Percentiles rank a stretch among this genome's conserved stretches.
These are phyloP conservation scores for Trichocomaceae sp. DNA, from an alignment of 2,329 filamentous ascomycete species.

Conservation along the genomic window DNA sequence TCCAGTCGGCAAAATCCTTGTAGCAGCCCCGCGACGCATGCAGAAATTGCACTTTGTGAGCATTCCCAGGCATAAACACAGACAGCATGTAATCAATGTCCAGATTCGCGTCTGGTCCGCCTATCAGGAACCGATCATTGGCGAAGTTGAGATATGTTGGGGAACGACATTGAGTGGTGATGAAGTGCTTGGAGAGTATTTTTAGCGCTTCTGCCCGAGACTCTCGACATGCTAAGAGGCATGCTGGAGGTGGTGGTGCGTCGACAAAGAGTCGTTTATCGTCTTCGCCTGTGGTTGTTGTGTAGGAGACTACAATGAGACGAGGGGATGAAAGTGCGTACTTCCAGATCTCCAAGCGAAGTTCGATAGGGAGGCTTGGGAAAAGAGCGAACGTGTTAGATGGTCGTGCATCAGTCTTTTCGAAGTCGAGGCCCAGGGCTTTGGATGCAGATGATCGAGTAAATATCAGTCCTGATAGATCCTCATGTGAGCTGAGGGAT, in stretches of 20 bases:
- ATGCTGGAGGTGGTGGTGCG: not conserved
- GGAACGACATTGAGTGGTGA: not conserved
- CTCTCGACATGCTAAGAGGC: not conserved
- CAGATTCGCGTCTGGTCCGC: not conserved
- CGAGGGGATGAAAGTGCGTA: not conserved
- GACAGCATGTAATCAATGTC: not conserved
- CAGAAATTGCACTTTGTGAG: not conserved
- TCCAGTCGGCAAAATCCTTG: not conserved
- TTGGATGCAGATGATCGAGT: slow-evolving; percentile 5
- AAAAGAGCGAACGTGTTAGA: not conserved
- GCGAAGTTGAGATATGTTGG: not conserved
- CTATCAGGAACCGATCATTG: not conserved
- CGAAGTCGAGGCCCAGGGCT: not conserved
- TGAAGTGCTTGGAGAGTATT: not conserved
- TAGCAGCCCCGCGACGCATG: not conserved
- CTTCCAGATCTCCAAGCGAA: not conserved
- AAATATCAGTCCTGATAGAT: slow-evolving; percentile 2
- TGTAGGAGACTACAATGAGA: slow-evolving; percentile 1
- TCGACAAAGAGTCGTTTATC: not conserved
- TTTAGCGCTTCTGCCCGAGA: not conserved
- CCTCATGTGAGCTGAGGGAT: not conserved
- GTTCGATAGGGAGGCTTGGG: not conserved
- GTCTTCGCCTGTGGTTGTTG: not conserved
- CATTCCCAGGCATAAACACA: not conserved
- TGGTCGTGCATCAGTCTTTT: not conserved